Percentiles rank a stretch among this genome's conserved stretches.
phyloP scores from a whole-genome alignment of 1,284 basidiomycete genomes.

The Amylostereum areolatum region DNA sequence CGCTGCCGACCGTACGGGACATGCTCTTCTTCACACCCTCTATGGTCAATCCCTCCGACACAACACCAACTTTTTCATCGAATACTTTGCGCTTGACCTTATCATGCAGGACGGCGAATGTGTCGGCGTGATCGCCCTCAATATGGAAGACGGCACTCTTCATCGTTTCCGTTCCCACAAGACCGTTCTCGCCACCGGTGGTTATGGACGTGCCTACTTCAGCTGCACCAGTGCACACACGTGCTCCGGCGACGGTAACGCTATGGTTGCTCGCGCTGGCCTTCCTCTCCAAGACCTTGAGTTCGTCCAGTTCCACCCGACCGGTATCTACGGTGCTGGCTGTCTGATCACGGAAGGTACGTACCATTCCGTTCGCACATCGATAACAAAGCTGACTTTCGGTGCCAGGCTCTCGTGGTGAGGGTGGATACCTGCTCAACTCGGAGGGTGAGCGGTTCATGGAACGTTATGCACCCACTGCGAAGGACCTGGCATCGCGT shows the following conservation, averaged over 20 bases:
- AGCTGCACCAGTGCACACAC: conserved; percentile 99
- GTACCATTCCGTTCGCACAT: conserved; percentile 8
- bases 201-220: conserved; percentile 98
- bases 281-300: conserved; percentile 96
- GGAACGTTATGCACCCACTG: conserved; percentile 99
- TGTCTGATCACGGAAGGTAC: conserved; percentile 97
- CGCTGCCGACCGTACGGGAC: conserved; percentile 97
- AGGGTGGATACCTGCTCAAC: conserved; percentile 98
- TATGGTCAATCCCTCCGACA: conserved; percentile 99
- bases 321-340: conserved; percentile 99
- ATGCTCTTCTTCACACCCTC: conserved; percentile 97
- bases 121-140: conserved; percentile 97
- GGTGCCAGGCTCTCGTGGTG: conserved; percentile 86
- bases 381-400: neutral
- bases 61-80: conserved; percentile 99
- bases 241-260: conserved; percentile 98
- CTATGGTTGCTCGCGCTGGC: conserved; percentile 96
- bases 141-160: conserved; percentile 99
- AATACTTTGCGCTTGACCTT: conserved; percentile 97
- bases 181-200: conserved; percentile 97
- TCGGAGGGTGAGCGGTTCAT: conserved; percentile 99
- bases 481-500: conserved; percentile 98
- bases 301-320: conserved; percentile 99
- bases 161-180: conserved; percentile 99
- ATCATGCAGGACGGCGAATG: conserved; percentile 99